These are phyloP conservation scores for Alternaria ethzedia DNA, from an alignment of 2,329 filamentous ascomycete species.

Conservation along the genomic window DNA sequence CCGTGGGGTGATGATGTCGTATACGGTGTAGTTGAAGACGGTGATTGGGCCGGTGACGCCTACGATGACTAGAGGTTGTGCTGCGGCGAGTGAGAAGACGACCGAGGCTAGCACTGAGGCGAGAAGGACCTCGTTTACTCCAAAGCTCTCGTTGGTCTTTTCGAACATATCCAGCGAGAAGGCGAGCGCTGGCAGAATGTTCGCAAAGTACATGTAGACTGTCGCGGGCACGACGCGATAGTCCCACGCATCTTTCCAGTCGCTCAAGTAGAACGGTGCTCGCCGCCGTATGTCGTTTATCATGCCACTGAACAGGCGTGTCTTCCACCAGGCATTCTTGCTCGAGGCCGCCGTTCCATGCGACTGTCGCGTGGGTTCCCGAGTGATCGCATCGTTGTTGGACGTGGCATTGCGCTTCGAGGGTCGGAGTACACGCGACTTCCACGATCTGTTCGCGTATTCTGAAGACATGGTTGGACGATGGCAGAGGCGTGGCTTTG, in stretches of 20 bases:
- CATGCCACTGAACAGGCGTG: constrained; percentile 80
- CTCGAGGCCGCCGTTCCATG: constrained; percentile 18
- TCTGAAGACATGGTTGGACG: constrained; percentile 17
- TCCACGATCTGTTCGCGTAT: constrained; percentile 25
- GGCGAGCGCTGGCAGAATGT: constrained; percentile 84
- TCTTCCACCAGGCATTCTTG: constrained; percentile 70
- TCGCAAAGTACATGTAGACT: constrained; percentile 93
- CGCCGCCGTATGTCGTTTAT: constrained; percentile 76
- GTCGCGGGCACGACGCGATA: constrained; percentile 88
- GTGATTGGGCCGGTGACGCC: constrained; percentile 93
- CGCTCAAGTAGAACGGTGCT: constrained; percentile 78
- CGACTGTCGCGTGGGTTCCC: constrained; percentile 24
- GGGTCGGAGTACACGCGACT: constrained; percentile 16
- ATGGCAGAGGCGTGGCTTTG: constrained; percentile 27
- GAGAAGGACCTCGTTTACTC: constrained; percentile 90
- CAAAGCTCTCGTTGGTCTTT: constrained; percentile 82
- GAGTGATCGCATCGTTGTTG: constrained; percentile 13
- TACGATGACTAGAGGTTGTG: constrained; percentile 87
- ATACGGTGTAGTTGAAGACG: constrained; percentile 93
- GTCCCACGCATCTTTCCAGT: constrained; percentile 88
- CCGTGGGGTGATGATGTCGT: constrained; percentile 80
- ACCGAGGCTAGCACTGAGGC: constrained; percentile 82
- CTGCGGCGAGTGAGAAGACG: constrained; percentile 79
- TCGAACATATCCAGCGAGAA: constrained; percentile 95
- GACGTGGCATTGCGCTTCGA: constrained; percentile 3